A percentile compares a stretch with the other conserved stretches of the same genome.
phyloP scores from a whole-genome alignment of 2,329 filamentous ascomycete species.

The Coniosporium tulheliwenetii region DNA sequence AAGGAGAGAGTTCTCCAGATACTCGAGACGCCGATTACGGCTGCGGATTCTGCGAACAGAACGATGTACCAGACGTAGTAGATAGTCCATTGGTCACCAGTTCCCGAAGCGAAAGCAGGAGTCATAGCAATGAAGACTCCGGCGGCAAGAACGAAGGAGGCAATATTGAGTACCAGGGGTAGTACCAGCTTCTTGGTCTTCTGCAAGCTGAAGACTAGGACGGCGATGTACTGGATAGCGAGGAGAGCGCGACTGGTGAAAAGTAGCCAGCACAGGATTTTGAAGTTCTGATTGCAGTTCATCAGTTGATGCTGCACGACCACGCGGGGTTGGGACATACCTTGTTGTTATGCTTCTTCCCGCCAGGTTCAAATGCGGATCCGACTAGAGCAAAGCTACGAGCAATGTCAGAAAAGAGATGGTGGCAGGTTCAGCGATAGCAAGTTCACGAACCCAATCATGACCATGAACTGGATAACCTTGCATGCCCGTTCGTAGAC shows the following conservation, averaged over 20 bases:
- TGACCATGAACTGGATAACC: constrained; percentile 44
- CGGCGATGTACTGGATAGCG: constrained; percentile 21
- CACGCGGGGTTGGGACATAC: too few species aligned
- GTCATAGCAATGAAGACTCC: constrained; percentile 14
- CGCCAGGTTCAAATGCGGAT: too few species aligned
- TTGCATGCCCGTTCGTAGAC: constrained; percentile 46
- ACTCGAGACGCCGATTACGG: constrained; percentile 15
- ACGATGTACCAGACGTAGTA: constrained; percentile 39
- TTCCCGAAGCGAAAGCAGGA: constrained; percentile 4
- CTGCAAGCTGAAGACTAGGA: constrained; percentile 15
- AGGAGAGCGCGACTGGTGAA: constrained; percentile 16
- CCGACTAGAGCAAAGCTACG: too few species aligned
- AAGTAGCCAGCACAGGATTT: too few species aligned
- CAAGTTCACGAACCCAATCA: constrained; percentile 38
- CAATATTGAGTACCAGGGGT: constrained; percentile 18
- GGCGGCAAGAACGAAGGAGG: constrained; percentile 16
- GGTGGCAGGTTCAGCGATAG: too few species aligned
- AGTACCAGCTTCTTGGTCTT: constrained; percentile 13
- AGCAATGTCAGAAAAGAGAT: too few species aligned
- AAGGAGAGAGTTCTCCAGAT: constrained; percentile 18
- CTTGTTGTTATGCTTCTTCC: too few species aligned
- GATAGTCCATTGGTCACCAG: constrained; percentile 11
- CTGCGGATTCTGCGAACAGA: constrained; percentile 13
- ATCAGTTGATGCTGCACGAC: too few species aligned
- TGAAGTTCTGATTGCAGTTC: too few species aligned